Base-by-base conservation (phyloP, 208 protist genomes). In the Crithidia bombi region DNA sequence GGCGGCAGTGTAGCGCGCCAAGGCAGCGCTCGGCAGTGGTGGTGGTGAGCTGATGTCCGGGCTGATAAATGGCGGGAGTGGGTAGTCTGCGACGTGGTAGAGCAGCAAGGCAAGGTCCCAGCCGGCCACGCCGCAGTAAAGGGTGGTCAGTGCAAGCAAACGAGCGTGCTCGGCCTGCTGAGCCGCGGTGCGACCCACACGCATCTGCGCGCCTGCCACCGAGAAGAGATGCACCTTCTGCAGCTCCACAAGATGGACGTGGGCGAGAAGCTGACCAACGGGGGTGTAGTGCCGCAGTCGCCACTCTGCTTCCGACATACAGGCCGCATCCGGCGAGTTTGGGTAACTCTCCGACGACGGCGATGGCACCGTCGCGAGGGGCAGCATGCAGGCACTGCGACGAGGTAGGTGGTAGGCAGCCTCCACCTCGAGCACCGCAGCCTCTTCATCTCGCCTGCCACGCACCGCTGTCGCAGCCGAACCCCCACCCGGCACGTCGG, bases 221-320 rank as follows among this genome's bases (percentile, higher is more conserved):
- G 78, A 64, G 65, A 90, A 95, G 14, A 91, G 55, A 28, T 92
- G 86, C n/a, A 82, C 62, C 28, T 58, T 62, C 63, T 90, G 63
- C 17, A 91, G 76, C 19, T 72, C 46, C 1, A 65, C 36, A 12
- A 92, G 30, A 11, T 75, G 54, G 14, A 82, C 39, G 49, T 64
- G 57, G 59, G 61, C 61, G 25, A 92, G 75, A n/a, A 94, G 58
- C 35, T 79, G 81, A 12, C 89, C 89, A 35, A 92, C 66, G 5
- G 89, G 89, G 1, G 85, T 73, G 73, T 86, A 92, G 52, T 82
- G 70, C 43, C 66, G 71, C 33, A 80, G 43, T 11, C 73, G 70
- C 88, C 88, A 94, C 55, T 83, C 78, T 39, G 23, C 51, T 26
- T 92, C 87, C 0, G n/a, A 33, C 25, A 69, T 56, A 33, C 46